Conservation (phyloP, 345 rosid species). For the Euclidium syriacum region DNA sequence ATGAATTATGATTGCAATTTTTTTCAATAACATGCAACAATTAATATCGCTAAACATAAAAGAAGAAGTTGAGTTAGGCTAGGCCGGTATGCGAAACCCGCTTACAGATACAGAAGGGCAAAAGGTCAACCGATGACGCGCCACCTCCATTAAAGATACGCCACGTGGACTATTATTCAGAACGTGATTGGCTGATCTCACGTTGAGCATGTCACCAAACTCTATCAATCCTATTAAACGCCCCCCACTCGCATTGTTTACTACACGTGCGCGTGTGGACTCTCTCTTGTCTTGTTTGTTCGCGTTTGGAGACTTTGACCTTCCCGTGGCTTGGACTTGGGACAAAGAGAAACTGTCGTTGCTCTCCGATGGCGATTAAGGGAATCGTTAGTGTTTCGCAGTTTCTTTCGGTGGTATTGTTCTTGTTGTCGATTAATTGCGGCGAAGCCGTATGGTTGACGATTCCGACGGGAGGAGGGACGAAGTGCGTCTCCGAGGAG, state of each 20-base stretch:
- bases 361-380: slow-evolving; percentile 22
- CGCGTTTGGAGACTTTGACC: slow-evolving; percentile 15
- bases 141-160: background rate
- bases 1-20: too few relatives aligned
- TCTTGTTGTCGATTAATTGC: slow-evolving; percentile 15
- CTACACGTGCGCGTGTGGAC: slow-evolving; percentile 13
- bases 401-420: slow-evolving; percentile 11
- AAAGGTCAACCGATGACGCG: slow-evolving; percentile 4
- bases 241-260: background rate
- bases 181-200: slow-evolving; percentile 13
- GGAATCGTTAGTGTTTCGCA: background rate
- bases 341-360: slow-evolving; percentile 11
- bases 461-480: slow-evolving; percentile 67
- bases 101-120: background rate
- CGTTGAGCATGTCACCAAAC: slow-evolving; percentile 27
- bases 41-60: too few relatives aligned
- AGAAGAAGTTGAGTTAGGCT: background rate
- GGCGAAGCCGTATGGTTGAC: slow-evolving; percentile 70
- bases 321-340: slow-evolving; percentile 7
- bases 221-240: background rate
- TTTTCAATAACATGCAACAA: too few relatives aligned
- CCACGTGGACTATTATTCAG: slow-evolving; percentile 1
- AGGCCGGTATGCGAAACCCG: background rate
- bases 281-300: slow-evolving; percentile 3
- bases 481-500: slow-evolving; percentile 94